Conservation (phyloP, 805 yeast species). For the Cyberlindnera mrakii region DNA sequence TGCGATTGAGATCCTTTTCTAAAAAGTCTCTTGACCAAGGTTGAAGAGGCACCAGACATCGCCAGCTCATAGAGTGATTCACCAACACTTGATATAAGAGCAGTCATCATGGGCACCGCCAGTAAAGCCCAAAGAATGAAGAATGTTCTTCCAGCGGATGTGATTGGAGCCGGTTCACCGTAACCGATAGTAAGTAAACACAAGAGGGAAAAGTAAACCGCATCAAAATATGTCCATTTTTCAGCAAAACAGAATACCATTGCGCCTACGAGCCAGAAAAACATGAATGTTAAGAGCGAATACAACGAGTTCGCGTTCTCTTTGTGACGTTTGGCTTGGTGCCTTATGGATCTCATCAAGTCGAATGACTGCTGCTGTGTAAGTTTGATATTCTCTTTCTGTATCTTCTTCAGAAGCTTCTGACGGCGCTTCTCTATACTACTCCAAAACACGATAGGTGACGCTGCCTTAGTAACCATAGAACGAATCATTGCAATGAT, state of each 20-base stretch:
- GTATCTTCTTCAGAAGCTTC: constrained; percentile 23
- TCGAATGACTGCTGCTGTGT: constrained; percentile 46
- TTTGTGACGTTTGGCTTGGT: constrained; percentile 31
- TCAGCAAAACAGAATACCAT: constrained; percentile 54
- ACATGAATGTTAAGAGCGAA: constrained; percentile 37
- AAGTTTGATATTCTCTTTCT: constrained; percentile 16
- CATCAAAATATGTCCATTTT: constrained; percentile 64
- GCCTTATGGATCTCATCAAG: constrained; percentile 47
- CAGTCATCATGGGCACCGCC: constrained; percentile 86
- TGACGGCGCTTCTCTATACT: constrained; percentile 47
- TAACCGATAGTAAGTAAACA: constrained; percentile 81
- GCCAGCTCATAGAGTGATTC: constrained; percentile 42
- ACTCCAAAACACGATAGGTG: constrained; percentile 64
- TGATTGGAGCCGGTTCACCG: constrained; percentile 64
- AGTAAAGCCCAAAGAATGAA: constrained; percentile 76
- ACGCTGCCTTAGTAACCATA: constrained; percentile 53
- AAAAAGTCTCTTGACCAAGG: constrained; percentile 5
- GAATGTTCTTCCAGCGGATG: constrained; percentile 63
- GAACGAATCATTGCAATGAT: constrained; percentile 64
- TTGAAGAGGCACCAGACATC: constrained; percentile 12
- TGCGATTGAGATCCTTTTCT: not conserved
- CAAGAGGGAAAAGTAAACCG: constrained; percentile 70
- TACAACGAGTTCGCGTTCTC: constrained; percentile 32
- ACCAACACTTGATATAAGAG: constrained; percentile 65
- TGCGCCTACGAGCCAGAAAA: constrained; percentile 74